Evolutionary conservation across 345 rosid species (phyloP).

Genomic region (Eucalyptus polybractea): DNA sequence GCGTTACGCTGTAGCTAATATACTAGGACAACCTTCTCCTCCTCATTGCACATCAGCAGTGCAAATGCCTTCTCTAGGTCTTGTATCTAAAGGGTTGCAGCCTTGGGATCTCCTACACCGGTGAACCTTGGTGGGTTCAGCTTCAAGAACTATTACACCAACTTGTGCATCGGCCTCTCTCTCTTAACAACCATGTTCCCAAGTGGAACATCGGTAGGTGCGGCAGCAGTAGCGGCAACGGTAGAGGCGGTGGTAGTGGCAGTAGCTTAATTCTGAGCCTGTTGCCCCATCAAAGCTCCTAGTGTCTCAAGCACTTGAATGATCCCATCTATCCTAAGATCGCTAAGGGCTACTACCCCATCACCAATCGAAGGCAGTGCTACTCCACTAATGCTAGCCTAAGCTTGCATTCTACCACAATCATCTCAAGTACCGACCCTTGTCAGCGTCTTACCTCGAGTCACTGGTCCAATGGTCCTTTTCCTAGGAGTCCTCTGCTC

Average conservation of each 20-base stretch:
- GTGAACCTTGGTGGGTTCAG: too few species aligned
- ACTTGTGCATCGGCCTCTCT: too few species aligned
- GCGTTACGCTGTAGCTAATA: fast-evolving
- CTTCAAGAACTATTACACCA: fast-evolving
- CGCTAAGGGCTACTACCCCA: fast-evolving
- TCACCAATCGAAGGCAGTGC: too few species aligned
- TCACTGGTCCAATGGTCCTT: too few species aligned
- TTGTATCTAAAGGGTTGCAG: fast-evolving
- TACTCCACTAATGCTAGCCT: fast-evolving
- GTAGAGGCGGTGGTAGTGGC: fast-evolving
- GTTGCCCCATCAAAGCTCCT: too few species aligned
- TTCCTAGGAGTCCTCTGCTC: too few species aligned
- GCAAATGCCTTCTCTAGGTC: too few species aligned
- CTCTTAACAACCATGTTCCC: too few species aligned
- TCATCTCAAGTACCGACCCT: fast-evolving
- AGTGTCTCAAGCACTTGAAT: fast-evolving
- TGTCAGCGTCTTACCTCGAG: too few species aligned
- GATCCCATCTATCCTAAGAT: too few species aligned
- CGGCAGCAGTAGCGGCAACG: fast-evolving
- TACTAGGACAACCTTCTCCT: too few species aligned
- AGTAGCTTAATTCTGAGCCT: fast-evolving
- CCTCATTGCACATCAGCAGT: fast-evolving
- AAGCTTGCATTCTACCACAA: too few species aligned
- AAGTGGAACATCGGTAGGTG: fast-evolving
- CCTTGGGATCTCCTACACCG: fast-evolving